Percentiles rank a stretch among this genome's conserved stretches.
Conservation (phyloP, 768 basidiomycete genomes). For the Termitomyces sp. region DNA sequence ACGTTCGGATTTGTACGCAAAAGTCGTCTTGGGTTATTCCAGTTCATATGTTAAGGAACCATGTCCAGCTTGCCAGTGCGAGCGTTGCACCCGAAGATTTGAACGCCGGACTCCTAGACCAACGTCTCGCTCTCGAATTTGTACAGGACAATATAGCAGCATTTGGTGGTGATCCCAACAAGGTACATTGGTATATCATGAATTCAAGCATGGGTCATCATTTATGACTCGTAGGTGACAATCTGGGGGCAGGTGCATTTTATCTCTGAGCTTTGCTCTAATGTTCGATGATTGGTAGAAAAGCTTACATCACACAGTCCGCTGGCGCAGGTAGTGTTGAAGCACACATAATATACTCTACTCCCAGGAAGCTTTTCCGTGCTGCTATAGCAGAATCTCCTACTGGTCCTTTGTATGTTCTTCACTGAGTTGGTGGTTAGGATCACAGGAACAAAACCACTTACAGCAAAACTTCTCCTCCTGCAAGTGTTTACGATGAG, state of each 20-base stretch:
- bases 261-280: not conserved
- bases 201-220: not conserved
- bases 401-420: constrained; percentile 46
- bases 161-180: constrained; percentile 60
- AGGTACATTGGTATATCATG: constrained; percentile 24
- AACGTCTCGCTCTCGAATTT: constrained; percentile 52
- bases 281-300: not conserved
- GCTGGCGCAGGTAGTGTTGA: constrained; percentile 48
- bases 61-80: constrained; percentile 37
- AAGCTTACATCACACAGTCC: constrained; percentile 25
- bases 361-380: constrained; percentile 35
- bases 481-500: constrained; percentile 40
- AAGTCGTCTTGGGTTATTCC: not conserved
- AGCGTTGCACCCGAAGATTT: constrained; percentile 41
- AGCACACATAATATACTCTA: constrained; percentile 40
- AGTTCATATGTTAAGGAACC: not conserved
- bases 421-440: too few relatives aligned
- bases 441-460: not conserved
- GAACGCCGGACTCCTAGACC: constrained; percentile 58
- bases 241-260: constrained; percentile 37
- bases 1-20: constrained; percentile 49
- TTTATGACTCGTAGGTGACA: constrained; percentile 31
- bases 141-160: constrained; percentile 59
- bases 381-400: constrained; percentile 49
- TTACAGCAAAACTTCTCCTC: constrained; percentile 45